Evolutionary conservation across 2,329 filamentous ascomycete species (phyloP).

Genomic region (Nemania diffusa): DNA sequence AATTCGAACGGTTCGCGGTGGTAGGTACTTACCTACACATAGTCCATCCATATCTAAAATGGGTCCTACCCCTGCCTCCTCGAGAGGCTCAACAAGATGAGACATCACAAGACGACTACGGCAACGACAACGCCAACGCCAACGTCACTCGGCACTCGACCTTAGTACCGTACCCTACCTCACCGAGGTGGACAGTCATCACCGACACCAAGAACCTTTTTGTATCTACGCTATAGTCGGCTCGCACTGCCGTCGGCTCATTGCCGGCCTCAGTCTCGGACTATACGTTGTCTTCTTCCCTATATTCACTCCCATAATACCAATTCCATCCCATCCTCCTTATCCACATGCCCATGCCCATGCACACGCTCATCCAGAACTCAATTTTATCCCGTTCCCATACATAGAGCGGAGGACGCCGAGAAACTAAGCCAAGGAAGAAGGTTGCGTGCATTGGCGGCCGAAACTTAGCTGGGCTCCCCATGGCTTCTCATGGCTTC

Average conservation of each 20-base stretch:
- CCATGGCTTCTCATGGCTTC: neutral
- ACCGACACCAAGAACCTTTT: too few species aligned
- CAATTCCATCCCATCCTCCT: too few species aligned
- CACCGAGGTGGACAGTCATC: neutral
- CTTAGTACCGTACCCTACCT: neutral
- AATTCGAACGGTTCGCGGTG: too few species aligned
- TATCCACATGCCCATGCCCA: neutral
- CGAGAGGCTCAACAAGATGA: neutral
- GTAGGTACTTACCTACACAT: too few species aligned
- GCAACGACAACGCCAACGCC: neutral
- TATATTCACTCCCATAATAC: neutral
- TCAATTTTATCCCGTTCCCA: neutral
- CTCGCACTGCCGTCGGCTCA: constrained; percentile 14
- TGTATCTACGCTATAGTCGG: neutral
- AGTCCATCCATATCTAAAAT: neutral
- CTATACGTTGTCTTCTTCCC: neutral
- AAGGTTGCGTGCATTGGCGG: constrained; percentile 9
- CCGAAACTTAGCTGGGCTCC: neutral
- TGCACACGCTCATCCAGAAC: neutral
- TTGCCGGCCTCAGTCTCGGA: constrained; percentile 3
- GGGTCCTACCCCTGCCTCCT: neutral
- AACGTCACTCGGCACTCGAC: neutral
- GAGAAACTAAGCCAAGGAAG: neutral
- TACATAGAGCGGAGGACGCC: neutral
- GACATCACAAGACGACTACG: neutral